Conservation (phyloP, 2,329 filamentous ascomycete species). For the Arthroderma sp. region DNA sequence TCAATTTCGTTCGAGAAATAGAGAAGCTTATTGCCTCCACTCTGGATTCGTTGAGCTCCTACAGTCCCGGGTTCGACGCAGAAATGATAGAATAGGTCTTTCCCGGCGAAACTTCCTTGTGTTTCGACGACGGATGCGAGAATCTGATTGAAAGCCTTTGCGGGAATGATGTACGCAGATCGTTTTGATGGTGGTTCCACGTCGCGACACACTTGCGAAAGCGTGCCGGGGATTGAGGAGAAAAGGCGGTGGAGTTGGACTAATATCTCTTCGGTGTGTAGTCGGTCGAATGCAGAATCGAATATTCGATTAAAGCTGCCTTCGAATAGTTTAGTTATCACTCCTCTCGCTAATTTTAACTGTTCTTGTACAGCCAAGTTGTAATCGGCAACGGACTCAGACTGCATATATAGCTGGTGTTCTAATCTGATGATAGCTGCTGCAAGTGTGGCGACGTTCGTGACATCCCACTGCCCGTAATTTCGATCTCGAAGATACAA, state of each 20-base stretch:
- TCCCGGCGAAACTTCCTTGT: constrained; percentile 36
- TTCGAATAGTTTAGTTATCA: constrained; percentile 22
- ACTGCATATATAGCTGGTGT: not conserved
- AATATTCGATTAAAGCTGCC: constrained; percentile 22
- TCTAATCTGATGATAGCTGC: constrained; percentile 30
- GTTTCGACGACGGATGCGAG: constrained; percentile 42
- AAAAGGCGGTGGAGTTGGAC: constrained; percentile 21
- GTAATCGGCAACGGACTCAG: not conserved
- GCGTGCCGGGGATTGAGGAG: constrained; percentile 18
- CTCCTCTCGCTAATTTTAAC: constrained; percentile 17
- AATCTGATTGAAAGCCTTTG: constrained; percentile 37
- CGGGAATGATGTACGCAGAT: constrained; percentile 16
- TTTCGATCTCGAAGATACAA: constrained; percentile 22
- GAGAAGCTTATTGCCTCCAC: constrained; percentile 1
- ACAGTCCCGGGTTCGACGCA: constrained; percentile 22
- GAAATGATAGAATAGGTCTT: constrained; percentile 36
- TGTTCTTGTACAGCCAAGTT: constrained; percentile 9
- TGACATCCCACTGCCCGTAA: constrained; percentile 25
- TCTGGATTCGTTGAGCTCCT: constrained; percentile 8
- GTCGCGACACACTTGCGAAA: constrained; percentile 17
- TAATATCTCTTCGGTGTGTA: constrained; percentile 12
- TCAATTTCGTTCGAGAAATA: not conserved
- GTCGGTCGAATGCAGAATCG: not conserved
- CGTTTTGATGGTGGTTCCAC: constrained; percentile 9
- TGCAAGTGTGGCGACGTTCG: constrained; percentile 23